A percentile compares a stretch with the other conserved stretches of the same genome.
Conservation (phyloP, 371 early-diverging fungal species). For the Coemansia sp. region DNA sequence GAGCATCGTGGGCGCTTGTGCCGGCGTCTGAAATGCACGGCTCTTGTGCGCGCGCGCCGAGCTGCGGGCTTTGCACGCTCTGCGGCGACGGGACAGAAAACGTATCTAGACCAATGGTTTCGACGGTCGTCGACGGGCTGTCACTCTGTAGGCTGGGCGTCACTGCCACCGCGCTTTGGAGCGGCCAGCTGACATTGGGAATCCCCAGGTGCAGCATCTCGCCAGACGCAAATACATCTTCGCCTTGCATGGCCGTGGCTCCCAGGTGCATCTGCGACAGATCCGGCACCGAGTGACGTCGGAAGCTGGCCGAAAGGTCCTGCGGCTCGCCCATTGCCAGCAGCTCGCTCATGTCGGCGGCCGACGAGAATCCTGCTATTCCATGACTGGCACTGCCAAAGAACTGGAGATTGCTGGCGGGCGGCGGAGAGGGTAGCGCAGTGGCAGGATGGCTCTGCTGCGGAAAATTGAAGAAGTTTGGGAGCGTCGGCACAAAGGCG, state of each 20-base stretch:
- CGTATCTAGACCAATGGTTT: constrained; percentile 6
- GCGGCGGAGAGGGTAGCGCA: constrained; percentile 2
- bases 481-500: neutral
- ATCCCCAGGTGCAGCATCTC: neutral
- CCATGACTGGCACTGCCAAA: neutral
- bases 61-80: constrained; percentile 10
- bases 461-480: neutral
- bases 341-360: neutral
- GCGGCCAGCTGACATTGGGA: neutral
- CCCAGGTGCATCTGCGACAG: constrained; percentile 3
- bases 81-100: constrained; percentile 8
- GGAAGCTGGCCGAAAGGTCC: neutral
- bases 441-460: neutral
- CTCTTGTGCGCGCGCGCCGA: constrained; percentile 2
- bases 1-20: neutral
- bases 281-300: constrained; percentile 2
- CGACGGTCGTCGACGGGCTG: constrained; percentile 3
- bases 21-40: neutral
- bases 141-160: constrained; percentile 4
- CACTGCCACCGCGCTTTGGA: neutral
- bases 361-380: neutral
- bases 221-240: neutral
- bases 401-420: neutral
- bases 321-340: neutral
- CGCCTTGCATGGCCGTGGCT: constrained; percentile 1